These are phyloP conservation scores for Microdochium bolleyi DNA, from an alignment of 2,329 filamentous ascomycete genomes.

Conservation along the genomic window DNA sequence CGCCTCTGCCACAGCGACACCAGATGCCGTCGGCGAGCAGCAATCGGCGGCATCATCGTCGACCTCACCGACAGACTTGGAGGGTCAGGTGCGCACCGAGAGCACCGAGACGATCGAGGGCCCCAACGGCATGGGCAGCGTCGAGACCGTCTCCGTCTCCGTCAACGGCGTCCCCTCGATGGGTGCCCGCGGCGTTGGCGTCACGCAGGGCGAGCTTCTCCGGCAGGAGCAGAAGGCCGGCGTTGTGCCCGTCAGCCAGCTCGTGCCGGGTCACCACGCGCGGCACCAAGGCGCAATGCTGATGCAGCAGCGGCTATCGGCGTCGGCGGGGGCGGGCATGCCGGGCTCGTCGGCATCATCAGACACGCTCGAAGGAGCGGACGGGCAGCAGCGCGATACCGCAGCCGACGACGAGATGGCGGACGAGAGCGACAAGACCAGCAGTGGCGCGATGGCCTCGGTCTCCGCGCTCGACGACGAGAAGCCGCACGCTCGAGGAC, in stretches of 20 bases:
- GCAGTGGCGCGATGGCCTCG: slow-evolving; percentile 20
- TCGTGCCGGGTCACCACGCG: slow-evolving; percentile 32
- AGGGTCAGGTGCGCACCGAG: slow-evolving; percentile 58
- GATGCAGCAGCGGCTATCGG: slow-evolving; percentile 7
- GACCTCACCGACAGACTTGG: slow-evolving; percentile 9
- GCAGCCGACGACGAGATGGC: not conserved
- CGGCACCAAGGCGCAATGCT: slow-evolving; percentile 8
- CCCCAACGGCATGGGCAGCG: slow-evolving; percentile 68
- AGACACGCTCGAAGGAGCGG: not conserved
- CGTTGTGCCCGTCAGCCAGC: slow-evolving; percentile 62
- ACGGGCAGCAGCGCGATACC: not conserved
- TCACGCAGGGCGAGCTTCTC: slow-evolving; percentile 78
- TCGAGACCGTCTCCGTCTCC: slow-evolving; percentile 74
- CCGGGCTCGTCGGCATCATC: not conserved
- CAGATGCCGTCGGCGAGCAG: slow-evolving; percentile 6
- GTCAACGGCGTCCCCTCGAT: slow-evolving; percentile 60
- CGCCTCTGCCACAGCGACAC: slow-evolving; percentile 14
- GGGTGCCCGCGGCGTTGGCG: slow-evolving; percentile 39
- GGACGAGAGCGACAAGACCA: slow-evolving; percentile 10
- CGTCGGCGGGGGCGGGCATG: not conserved
- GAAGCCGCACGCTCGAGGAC: slow-evolving; percentile 75
- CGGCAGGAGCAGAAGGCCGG: slow-evolving; percentile 82
- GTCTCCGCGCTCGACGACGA: slow-evolving; percentile 48
- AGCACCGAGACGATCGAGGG: slow-evolving; percentile 75
- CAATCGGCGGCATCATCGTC: not conserved